These are phyloP conservation scores for Claviceps pazoutovae DNA, from an alignment of 2,329 filamentous ascomycete genomes.

Conservation along the genomic window DNA sequence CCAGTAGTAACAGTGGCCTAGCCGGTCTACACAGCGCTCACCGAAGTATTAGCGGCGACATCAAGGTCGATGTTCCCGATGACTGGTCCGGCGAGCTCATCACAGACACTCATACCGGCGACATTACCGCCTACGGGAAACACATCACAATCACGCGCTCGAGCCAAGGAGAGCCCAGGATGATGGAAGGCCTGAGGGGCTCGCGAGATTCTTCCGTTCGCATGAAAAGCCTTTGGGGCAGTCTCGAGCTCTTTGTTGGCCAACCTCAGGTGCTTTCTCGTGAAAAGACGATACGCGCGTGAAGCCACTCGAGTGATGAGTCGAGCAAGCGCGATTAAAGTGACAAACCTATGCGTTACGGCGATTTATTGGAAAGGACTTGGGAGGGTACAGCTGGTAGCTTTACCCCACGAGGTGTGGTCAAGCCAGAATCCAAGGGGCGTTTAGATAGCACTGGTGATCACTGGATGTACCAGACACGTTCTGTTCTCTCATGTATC, in stretches of 20 bases:
- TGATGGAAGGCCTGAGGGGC: conserved; percentile 28
- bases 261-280: conserved; percentile 11
- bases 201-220: conserved; percentile 19
- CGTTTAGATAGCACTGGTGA: too few relatives aligned
- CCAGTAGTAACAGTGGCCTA: conserved; percentile 10
- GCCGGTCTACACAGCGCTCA: conserved; percentile 27
- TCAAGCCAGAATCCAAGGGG: too few relatives aligned
- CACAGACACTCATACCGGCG: conserved; percentile 24
- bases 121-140: conserved; percentile 25
- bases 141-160: conserved; percentile 25
- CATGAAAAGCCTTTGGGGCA: conserved; percentile 18
- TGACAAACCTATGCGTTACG: too few relatives aligned
- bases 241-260: conserved; percentile 9
- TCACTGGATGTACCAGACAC: too few relatives aligned
- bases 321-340: too few relatives aligned
- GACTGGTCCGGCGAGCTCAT: conserved; percentile 34
- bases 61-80: conserved; percentile 30
- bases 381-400: too few relatives aligned
- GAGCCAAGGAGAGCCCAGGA: conserved; percentile 19
- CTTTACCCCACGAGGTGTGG: too few relatives aligned
- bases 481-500: too few relatives aligned
- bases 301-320: too few relatives aligned
- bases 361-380: too few relatives aligned
- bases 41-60: conserved; percentile 28
- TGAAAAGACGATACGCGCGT: too few relatives aligned